Percentiles rank a stretch among this genome's conserved stretches.
Evolutionary conservation across 495 filamentous ascomycete species (phyloP).

Genomic region (Penicillium subrubescens): DNA sequence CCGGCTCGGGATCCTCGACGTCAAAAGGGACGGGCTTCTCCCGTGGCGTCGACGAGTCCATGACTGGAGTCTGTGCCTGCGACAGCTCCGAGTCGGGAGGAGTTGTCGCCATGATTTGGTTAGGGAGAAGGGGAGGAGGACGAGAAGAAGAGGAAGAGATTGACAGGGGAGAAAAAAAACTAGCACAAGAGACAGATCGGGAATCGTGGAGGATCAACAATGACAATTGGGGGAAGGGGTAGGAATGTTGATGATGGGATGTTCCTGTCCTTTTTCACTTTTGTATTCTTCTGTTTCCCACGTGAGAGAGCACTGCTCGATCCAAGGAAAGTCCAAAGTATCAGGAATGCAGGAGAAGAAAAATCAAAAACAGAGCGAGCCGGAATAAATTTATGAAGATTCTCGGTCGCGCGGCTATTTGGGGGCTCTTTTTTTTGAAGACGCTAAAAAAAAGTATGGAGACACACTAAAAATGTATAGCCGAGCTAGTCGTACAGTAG

Average conservation of each 20-base stretch:
- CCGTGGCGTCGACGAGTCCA: not conserved
- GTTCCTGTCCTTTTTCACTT: not conserved
- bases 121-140: not conserved
- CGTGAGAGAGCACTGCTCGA: conserved; percentile 6
- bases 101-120: conserved; percentile 17
- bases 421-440: not conserved
- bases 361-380: not conserved
- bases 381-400: conserved; percentile 11
- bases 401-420: not conserved
- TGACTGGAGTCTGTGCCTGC: not conserved
- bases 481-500: conserved; percentile 12
- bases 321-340: conserved; percentile 12
- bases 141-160: not conserved
- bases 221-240: not conserved
- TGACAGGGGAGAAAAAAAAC: not conserved
- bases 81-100: conserved; percentile 17
- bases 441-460: not conserved
- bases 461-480: conserved; percentile 10
- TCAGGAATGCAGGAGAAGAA: conserved; percentile 10
- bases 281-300: not conserved
- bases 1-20: conserved; percentile 31
- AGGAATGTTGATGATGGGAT: not conserved
- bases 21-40: conserved; percentile 11
- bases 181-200: not conserved
- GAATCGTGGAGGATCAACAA: not conserved